Evolutionary conservation across 805 yeast species (phyloP), one percentile per base, ranked within the genome.

Genomic region (Lipomyces mesembrius): DNA sequence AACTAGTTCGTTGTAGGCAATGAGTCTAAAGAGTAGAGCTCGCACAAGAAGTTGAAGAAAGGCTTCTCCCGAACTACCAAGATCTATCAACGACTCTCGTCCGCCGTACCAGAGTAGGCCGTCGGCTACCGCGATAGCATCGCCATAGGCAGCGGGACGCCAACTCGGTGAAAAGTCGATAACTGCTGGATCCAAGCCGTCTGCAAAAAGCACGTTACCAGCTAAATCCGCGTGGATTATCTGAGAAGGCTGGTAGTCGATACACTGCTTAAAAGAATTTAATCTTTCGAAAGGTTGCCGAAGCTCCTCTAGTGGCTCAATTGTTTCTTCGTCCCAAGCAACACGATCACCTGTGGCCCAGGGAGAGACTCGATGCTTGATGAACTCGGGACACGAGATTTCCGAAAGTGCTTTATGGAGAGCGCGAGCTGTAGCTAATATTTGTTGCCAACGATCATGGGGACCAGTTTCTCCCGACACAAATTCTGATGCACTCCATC

Each of bases 31-130:
- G 34, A 52, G 17, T 12, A 52, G 35, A 52, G 55, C 55, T 12
- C 55, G 55, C 55, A 52, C 55, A 52, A 52, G 55, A n/a, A 52
- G 55, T 25, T 52, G 55, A 25, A 52, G 55, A 22, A 25, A 52
- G 55, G 12, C 55, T 1, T 5, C 27, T 22, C 17, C 11, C 17
- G 55, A 20, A 29, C 34, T 11, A 52, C 55, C 55, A 8, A 52
- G 55, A 20, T 52, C 55, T 25, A 52, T 52, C 55, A 52, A 52
- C 11, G 55, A 3, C 32, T 52, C 55, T 11, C 14, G 34, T 2
- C n/a, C 55, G 3, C n/a, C 34, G 3, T 52, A 52, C 55, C 55
- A 52, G 55, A 52, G 27, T 25, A 52, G 0, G 1, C 55, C 55
- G 17, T 52, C 55, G n/a, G n/a, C 55, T 6, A 52, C 55, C 9